A percentile compares a stretch with the other conserved stretches of the same genome.
Conservation (phyloP, 2,329 filamentous ascomycete species). For the Eurotiales sp. region DNA sequence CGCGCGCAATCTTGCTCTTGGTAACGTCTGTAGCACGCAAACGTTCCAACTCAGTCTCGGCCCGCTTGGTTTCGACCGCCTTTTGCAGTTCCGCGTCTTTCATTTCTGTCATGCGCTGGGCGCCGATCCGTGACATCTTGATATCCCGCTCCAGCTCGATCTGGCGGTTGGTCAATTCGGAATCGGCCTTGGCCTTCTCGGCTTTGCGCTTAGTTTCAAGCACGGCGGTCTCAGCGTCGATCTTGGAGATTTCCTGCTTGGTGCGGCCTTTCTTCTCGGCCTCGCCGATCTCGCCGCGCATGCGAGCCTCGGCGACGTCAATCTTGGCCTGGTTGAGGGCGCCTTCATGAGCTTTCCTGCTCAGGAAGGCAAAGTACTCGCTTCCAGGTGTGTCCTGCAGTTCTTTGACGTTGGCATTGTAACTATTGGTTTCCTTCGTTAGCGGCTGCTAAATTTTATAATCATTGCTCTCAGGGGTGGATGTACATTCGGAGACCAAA, state of each 20-base stretch:
- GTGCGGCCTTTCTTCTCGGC: conserved; percentile 73
- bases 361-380: conserved; percentile 79
- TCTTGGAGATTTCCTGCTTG: conserved; percentile 83
- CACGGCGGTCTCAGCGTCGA: conserved; percentile 79
- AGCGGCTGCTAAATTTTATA: not conserved
- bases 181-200: conserved; percentile 74
- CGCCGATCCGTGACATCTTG: conserved; percentile 70
- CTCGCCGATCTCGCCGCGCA: conserved; percentile 62
- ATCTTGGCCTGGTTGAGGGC: conserved; percentile 74
- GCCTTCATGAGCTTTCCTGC: conserved; percentile 79
- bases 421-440: conserved; percentile 42
- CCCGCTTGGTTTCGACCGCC: conserved; percentile 72
- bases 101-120: conserved; percentile 67
- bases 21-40: conserved; percentile 74
- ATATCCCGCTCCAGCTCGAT: conserved; percentile 70
- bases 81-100: conserved; percentile 77
- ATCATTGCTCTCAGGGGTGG: not conserved
- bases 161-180: conserved; percentile 68
- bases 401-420: conserved; percentile 79
- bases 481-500: conserved; percentile 70
- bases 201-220: conserved; percentile 80
- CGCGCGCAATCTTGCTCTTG: conserved; percentile 58
- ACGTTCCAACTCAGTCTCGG: conserved; percentile 74
- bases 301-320: conserved; percentile 56
- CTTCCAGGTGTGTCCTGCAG: conserved; percentile 76